Evolutionary conservation across 768 basidiomycete species (phyloP).

Genomic region (Wakefieldia striispora): DNA sequence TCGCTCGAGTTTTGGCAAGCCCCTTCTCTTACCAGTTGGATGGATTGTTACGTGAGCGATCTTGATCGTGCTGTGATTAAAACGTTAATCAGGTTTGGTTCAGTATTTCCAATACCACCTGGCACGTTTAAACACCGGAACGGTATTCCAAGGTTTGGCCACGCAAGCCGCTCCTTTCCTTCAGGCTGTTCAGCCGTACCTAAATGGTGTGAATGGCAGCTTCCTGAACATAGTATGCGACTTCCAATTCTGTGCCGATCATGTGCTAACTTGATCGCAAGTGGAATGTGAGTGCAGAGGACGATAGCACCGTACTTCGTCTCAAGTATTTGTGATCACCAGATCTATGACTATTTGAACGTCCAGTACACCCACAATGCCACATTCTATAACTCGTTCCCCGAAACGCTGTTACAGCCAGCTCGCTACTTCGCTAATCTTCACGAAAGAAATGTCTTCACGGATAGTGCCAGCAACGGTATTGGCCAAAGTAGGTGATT

Average conservation of each 20-base stretch:
- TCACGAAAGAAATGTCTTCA: slow-evolving; percentile 76
- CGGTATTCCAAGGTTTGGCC: slow-evolving; percentile 53
- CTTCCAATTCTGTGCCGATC: neutral
- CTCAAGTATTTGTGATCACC: neutral
- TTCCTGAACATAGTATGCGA: slow-evolving; percentile 65
- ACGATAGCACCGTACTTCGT: neutral
- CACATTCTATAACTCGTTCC: slow-evolving; percentile 70
- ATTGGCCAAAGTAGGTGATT: slow-evolving; percentile 69
- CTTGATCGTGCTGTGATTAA: neutral
- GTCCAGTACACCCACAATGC: slow-evolving; percentile 77
- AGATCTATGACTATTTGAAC: slow-evolving; percentile 79
- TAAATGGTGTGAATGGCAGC: slow-evolving; percentile 59
- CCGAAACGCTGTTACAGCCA: slow-evolving; percentile 66
- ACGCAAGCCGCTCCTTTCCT: slow-evolving; percentile 64
- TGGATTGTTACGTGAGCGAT: slow-evolving; percentile 45
- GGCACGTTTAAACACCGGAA: slow-evolving; percentile 19
- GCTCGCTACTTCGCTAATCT: slow-evolving; percentile 73
- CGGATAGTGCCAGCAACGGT: slow-evolving; percentile 51
- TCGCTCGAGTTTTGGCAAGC: no score
- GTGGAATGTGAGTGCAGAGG: slow-evolving; percentile 60
- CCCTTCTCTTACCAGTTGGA: no score
- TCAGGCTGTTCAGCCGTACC: slow-evolving; percentile 58
- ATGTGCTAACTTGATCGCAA: slow-evolving; percentile 30
- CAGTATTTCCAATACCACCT: slow-evolving; percentile 30
- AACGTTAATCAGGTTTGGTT: neutral